A percentile compares a stretch with the other conserved stretches of the same genome.
phyloP scores from a whole-genome alignment of 192 early-diverging fungal species.

The Powellomyces hirtus region DNA sequence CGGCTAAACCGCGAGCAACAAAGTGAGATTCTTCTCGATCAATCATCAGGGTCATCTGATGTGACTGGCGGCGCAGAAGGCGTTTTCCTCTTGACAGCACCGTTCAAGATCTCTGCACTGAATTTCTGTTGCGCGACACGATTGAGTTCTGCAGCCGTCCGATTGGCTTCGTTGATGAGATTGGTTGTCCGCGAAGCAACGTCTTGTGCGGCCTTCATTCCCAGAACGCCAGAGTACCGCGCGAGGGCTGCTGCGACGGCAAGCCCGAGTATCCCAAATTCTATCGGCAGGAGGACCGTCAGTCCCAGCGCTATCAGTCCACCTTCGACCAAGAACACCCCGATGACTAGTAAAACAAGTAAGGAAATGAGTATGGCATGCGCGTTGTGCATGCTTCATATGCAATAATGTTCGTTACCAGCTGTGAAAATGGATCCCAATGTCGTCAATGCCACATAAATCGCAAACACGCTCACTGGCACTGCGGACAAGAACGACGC shows the following conservation, averaged over 20 bases:
- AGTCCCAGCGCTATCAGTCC: slow-evolving; percentile 8
- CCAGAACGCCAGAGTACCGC: background rate
- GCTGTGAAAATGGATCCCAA: background rate
- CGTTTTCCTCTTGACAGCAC: background rate
- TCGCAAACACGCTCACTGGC: slow-evolving; percentile 13
- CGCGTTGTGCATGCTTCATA: too few species aligned
- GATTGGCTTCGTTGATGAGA: slow-evolving; percentile 7
- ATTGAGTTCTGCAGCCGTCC: too few species aligned
- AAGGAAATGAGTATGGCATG: background rate
- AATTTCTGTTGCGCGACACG: background rate
- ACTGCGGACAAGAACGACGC: background rate
- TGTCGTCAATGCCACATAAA: slow-evolving; percentile 13
- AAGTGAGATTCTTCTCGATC: too few species aligned
- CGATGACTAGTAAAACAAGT: background rate
- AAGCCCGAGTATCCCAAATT: slow-evolving; percentile 6
- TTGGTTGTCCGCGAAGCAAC: slow-evolving; percentile 1
- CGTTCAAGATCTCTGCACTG: background rate
- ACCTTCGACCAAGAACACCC: slow-evolving; percentile 14
- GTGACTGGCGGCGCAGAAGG: background rate
- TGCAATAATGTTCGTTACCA: too few species aligned
- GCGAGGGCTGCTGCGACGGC: slow-evolving; percentile 8
- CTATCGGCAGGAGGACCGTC: slow-evolving; percentile 16
- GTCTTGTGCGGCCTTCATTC: background rate
- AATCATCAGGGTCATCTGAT: background rate
- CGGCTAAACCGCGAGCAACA: too few species aligned